Base-by-base conservation (phyloP, 2,329 filamentous ascomycete species). In the Apiospora phragmitis region DNA sequence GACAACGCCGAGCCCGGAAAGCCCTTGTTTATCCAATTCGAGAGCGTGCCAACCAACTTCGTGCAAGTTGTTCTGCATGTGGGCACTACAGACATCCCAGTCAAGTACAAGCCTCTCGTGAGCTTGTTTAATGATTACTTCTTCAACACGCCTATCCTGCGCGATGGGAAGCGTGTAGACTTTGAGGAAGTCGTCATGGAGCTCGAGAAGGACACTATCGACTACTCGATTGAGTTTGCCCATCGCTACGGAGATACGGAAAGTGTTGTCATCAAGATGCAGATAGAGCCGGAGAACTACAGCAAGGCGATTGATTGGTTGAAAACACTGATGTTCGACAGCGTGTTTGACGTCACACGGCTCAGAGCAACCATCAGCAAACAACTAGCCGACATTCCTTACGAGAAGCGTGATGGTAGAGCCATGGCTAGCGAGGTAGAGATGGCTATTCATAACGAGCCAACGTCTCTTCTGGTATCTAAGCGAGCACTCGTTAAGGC, bases 21-120 rank as follows among this genome's bases (percentile, higher is more conserved):
- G n/a, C 92, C 94, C 0, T 84, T 98, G 2, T 99, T 98, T 81
- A 87, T 99, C n/a, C 95, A 99, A 81, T 99, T 97, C 74, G 96
- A 99, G 81, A 92, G 97, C 77, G 94, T 98, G 18, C 92, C 92
- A 2, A 97, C 94, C 71, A 97, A 94, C 78, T 99, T 99, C 80
- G 94, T 97, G 8, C 92, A 95, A 75, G 88, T 98, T 71, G 92
- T 90, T 66, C 82, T 98, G 29, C 90, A 96, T 70, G 85, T 98
- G 67, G 94, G 94, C 68, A 97, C 94, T 0, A 88, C 90, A 1
- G 85, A 89, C 42, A 85, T 98, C 1, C 94, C 95, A 0, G 87
- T 92, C n/a, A 89, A 95, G 73, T 87, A 95, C 71, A 94, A 95
- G 78, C 96, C 96, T 4, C 83, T 99, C 29, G 85, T 98, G 66